phyloP scores from a whole-genome alignment of 106 monocot species.

The Amphibolis antarctica region DNA sequence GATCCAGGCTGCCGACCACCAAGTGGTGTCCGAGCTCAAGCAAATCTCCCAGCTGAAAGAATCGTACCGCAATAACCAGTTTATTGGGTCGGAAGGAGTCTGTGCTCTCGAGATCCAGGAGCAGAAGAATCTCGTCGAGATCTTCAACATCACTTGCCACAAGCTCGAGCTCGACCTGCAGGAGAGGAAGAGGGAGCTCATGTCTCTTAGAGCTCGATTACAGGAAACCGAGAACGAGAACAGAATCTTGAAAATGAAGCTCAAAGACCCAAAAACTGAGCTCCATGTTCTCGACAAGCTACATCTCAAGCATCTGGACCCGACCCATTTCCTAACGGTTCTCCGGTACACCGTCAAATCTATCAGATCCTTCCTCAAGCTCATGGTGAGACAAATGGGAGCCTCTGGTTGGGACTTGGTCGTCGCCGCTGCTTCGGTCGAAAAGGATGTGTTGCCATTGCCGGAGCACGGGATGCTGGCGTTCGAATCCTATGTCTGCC shows the following conservation, averaged over 20 bases:
- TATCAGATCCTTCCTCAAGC: constrained; percentile 7
- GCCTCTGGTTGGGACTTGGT: constrained; percentile 13
- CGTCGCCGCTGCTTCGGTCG: constrained; percentile 4
- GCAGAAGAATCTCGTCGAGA: constrained; percentile 20
- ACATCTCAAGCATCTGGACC: background rate
- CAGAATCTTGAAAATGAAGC: constrained; percentile 3
- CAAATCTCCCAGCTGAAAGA: constrained; percentile 15
- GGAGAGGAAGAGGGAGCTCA: background rate
- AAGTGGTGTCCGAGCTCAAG: constrained; percentile 12
- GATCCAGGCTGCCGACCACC: constrained; percentile 9
- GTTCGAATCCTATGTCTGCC: constrained; percentile 17
- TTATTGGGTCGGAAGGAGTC: background rate
- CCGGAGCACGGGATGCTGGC: constrained; percentile 1
- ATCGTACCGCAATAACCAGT: constrained; percentile 1
- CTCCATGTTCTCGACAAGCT: background rate
- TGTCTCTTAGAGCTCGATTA: constrained; percentile 5
- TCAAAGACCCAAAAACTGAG: background rate
- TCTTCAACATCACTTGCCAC: constrained; percentile 18
- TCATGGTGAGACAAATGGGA: constrained; percentile 12
- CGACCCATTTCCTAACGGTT: constrained; percentile 8
- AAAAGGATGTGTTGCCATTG: background rate
- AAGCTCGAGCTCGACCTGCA: constrained; percentile 18
- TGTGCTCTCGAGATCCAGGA: constrained; percentile 13
- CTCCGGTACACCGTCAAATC: constrained; percentile 10
- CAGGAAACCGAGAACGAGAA: constrained; percentile 3